A percentile compares a stretch with the other conserved stretches of the same genome.
Conservation (phyloP, 352 stramenopile genomes). For the Aphanomyces stellatus region DNA sequence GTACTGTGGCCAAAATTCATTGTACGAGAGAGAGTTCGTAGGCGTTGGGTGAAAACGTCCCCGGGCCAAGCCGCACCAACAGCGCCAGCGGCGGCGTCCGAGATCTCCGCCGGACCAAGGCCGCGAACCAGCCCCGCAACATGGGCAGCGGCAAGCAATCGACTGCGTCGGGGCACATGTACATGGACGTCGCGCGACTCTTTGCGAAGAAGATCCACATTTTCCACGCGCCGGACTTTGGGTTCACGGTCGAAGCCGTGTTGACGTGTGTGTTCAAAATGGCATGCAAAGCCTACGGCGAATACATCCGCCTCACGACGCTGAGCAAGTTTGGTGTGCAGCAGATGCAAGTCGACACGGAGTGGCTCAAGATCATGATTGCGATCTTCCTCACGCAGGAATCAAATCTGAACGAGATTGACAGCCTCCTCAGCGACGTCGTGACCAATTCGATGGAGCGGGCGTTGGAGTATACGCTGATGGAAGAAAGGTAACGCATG, state of each 20-base stretch:
- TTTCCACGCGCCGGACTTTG: conserved; percentile 35
- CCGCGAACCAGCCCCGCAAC: conserved; percentile 44
- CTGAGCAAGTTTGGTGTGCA: conserved; percentile 61
- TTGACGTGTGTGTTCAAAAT: conserved; percentile 67
- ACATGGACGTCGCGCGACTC: conserved; percentile 71
- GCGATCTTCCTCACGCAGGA: conserved; percentile 39
- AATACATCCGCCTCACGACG: conserved; percentile 52
- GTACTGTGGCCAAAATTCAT: neutral
- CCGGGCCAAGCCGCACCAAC: conserved; percentile 27
- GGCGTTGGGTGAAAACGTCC: conserved; percentile 31
- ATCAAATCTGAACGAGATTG: conserved; percentile 43
- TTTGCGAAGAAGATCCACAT: conserved; percentile 69
- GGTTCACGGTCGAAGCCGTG: conserved; percentile 49
- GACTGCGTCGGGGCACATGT: conserved; percentile 1
- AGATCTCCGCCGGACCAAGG: conserved; percentile 55
- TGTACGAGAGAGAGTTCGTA: conserved; percentile 40
- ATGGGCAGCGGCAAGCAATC: conserved; percentile 24
- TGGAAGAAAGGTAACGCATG: conserved; percentile 61
- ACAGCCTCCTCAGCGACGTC: conserved; percentile 65
- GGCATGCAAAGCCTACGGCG: conserved; percentile 62
- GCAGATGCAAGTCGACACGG: conserved; percentile 71
- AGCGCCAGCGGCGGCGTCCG: conserved; percentile 26
- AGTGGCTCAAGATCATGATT: conserved; percentile 53
- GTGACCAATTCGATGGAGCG: conserved; percentile 68
- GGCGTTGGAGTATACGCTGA: conserved; percentile 50